These are phyloP conservation scores for Nicotiana otophora DNA, from an alignment of 257 asterid genomes.

Conservation along the genomic window DNA sequence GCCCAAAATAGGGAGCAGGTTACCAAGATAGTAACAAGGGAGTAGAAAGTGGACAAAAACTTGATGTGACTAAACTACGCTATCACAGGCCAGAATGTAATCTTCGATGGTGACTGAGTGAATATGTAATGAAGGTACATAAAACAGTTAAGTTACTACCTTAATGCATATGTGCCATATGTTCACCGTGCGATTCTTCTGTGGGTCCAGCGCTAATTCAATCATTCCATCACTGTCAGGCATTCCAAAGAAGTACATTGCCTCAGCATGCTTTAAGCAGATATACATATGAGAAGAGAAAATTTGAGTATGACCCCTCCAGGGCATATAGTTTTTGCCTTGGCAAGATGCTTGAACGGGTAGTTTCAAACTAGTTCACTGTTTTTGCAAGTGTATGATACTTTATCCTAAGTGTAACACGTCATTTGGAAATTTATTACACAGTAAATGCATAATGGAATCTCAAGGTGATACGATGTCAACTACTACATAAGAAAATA, in stretches of 20 bases:
- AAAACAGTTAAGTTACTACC: conserved; percentile 38
- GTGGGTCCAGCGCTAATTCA: conserved; percentile 71
- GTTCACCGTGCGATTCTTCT: conserved; percentile 77
- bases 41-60: not conserved
- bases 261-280: not conserved
- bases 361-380: not conserved
- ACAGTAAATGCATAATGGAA: not conserved
- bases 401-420: not conserved
- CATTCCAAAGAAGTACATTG: conserved; percentile 17
- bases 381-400: not conserved
- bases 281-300: not conserved
- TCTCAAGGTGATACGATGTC: not conserved
- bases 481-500: not conserved
- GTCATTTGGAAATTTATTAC: not conserved
- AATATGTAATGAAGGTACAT: not conserved
- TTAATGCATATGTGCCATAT: conserved; percentile 90
- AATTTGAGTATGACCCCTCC: not conserved
- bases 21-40: not conserved
- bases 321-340: not conserved
- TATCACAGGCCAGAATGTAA: not conserved
- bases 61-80: not conserved
- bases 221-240: conserved; percentile 43
- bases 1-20: not conserved
- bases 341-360: not conserved
- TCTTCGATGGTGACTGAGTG: not conserved